Evolutionary conservation across 306 rosid genomes (phyloP).

Genomic region (Vicia faba): DNA sequence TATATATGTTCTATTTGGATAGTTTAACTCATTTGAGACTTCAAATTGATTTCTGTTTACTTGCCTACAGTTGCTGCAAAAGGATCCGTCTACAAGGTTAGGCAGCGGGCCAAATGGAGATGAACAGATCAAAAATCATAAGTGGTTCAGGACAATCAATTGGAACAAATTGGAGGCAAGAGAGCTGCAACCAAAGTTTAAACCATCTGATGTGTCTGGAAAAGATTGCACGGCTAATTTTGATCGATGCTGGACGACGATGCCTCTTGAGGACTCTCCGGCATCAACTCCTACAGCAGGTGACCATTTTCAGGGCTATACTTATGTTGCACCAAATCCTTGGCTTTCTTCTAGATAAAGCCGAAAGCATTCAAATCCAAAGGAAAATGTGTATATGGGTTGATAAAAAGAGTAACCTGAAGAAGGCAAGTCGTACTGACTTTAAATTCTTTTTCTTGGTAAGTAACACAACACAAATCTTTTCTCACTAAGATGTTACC

Average conservation of each 20-base stretch:
- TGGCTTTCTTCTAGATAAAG: constrained; percentile 75
- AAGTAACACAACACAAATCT: constrained; percentile 32
- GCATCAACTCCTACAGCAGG: constrained; percentile 85
- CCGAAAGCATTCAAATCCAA: constrained; percentile 30
- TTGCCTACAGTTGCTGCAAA: constrained; percentile 73
- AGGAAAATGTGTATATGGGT: constrained; percentile 16
- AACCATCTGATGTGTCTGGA: constrained; percentile 83
- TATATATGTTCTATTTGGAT: constrained; percentile 14
- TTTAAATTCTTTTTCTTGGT: constrained; percentile 33
- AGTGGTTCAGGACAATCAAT: constrained; percentile 81
- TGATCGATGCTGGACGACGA: constrained; percentile 87
- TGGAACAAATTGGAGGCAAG: constrained; percentile 93
- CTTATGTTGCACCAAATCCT: constrained; percentile 79
- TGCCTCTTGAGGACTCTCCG: constrained; percentile 89
- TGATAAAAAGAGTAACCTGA: constrained; percentile 23
- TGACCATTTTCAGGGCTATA: constrained; percentile 87
- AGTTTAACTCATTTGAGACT: neutral
- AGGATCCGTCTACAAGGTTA: constrained; percentile 77
- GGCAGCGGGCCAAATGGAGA: constrained; percentile 87
- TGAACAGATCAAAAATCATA: constrained; percentile 69
- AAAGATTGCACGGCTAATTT: constrained; percentile 86
- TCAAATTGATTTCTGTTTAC: constrained; percentile 25
- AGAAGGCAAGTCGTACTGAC: constrained; percentile 28
- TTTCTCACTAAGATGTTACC: constrained; percentile 23
- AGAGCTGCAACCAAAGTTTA: constrained; percentile 78